These are phyloP conservation scores for Colletotrichum scovillei DNA, from an alignment of 2,329 filamentous ascomycete genomes.

Conservation along the genomic window DNA sequence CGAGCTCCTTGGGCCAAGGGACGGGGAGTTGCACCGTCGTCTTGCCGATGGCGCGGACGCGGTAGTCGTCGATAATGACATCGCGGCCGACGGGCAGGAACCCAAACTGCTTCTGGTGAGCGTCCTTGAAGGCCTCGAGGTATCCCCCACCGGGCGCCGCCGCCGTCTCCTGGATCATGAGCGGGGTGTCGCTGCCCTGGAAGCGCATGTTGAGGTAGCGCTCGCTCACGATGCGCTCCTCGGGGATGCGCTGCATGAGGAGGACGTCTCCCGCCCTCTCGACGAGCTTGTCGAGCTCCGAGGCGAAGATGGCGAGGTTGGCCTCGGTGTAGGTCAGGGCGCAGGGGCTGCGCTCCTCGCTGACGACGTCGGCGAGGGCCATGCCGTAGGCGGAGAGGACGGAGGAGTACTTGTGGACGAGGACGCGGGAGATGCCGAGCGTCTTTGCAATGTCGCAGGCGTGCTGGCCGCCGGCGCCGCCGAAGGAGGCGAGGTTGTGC, in stretches of 20 bases:
- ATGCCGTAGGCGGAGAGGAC: conserved; percentile 55
- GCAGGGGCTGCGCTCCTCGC: conserved; percentile 46
- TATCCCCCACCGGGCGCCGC: conserved; percentile 34
- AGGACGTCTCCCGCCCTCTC: conserved; percentile 49
- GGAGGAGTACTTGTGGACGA: conserved; percentile 49
- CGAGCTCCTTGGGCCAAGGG: conserved; percentile 24
- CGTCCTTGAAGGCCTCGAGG: conserved; percentile 48
- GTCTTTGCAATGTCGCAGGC: conserved; percentile 50
- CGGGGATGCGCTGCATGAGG: conserved; percentile 39
- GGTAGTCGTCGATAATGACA: conserved; percentile 55
- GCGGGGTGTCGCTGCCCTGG: conserved; percentile 52
- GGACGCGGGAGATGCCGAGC: conserved; percentile 48
- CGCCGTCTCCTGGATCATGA: conserved; percentile 51
- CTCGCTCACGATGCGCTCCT: conserved; percentile 38
- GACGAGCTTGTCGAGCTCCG: conserved; percentile 43
- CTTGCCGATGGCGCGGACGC: conserved; percentile 51
- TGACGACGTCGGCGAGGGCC: conserved; percentile 49
- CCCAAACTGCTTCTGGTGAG: conserved; percentile 54
- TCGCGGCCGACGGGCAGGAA: conserved; percentile 50
- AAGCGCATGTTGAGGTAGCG: conserved; percentile 58
- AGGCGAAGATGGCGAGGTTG: conserved; percentile 34
- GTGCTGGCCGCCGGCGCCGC: conserved; percentile 52
- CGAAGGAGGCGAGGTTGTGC: conserved; percentile 50
- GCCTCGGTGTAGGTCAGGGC: conserved; percentile 39
- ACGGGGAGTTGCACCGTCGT: conserved; percentile 21